Base-by-base conservation (phyloP, 495 filamentous ascomycete species). In the Letharia columbiana region DNA sequence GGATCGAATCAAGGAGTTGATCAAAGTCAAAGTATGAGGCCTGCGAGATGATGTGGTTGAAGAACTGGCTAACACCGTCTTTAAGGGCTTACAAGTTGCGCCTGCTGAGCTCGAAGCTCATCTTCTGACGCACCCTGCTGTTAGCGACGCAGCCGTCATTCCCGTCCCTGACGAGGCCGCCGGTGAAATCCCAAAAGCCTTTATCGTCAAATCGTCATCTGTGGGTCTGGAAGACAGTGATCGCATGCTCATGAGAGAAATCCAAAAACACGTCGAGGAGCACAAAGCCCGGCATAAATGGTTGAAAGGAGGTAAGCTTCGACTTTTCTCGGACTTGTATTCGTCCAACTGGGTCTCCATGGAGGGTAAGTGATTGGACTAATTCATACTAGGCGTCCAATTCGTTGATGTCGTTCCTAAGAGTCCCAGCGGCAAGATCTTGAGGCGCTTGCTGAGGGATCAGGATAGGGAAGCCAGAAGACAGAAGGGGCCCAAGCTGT, bases 91-190 rank as follows among this genome's bases (percentile, higher is more conserved):
- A 47, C 92, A 96, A 89, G 92, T 96, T 44, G 91, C 92, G 5
- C 92, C 92, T 5, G 92, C 92, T 20, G 92, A 96, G 70, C 84
- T 96, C 0, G 92, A 96, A 79, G 89, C 91, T 23, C 91, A 94
- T 70, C 82, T 96, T 17, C 87, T 96, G 49, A 85, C 87, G 9
- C 91, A 96, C 72, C 87, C 89, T 0, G 80, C 83, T 39, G 92
- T 96, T 20, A 84, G 87, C 37, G 92, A 96, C 74, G 90, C 87
- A 69, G 88, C 91, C 40, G 91, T 96, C 15, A 92, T 96, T 68
- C 87, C 86, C 18, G 81, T 94, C 13, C 89, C 86, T 0, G 87
- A 94, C 71, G 87, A 89, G 39, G 75, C 79, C 3, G 85, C 88
- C 17, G 91, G 91, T 56, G 92, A 96, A 74, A 83, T 90, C 15